Conservation (phyloP, 371 early-diverging fungal genomes). For the Mucor saturninus region DNA sequence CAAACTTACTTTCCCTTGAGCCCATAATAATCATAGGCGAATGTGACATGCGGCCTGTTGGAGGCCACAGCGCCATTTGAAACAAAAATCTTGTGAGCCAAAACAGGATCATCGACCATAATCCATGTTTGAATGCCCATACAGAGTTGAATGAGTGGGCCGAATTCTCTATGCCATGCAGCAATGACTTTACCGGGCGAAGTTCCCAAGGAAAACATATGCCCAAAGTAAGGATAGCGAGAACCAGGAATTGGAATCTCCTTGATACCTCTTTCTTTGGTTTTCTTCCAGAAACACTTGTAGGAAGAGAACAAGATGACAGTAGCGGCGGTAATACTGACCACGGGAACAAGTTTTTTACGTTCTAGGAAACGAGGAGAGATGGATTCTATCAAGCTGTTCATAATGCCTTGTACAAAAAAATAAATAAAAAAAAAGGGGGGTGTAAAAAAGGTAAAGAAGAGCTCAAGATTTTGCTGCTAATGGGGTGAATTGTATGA, state of each 20-base stretch:
- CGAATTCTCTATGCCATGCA: conserved; percentile 23
- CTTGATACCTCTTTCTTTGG: background rate
- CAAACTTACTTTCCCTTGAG: conserved; percentile 15
- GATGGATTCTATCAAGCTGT: too few species aligned
- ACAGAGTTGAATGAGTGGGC: conserved; percentile 18
- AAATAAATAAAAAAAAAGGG: too few species aligned
- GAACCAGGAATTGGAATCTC: conserved; percentile 18
- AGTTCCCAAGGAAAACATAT: conserved; percentile 23
- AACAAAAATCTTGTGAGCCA: conserved; percentile 30
- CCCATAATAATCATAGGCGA: conserved; percentile 6
- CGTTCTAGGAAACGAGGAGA: too few species aligned
- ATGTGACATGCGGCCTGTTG: conserved; percentile 5
- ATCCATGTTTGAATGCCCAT: conserved; percentile 26
- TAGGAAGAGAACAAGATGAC: too few species aligned
- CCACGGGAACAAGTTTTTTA: too few species aligned
- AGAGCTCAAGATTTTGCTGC: too few species aligned
- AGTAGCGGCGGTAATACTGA: too few species aligned
- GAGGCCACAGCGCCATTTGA: conserved; percentile 16
- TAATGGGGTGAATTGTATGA: too few species aligned
- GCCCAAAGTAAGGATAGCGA: conserved; percentile 19
- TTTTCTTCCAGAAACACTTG: background rate
- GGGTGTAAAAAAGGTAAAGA: too few species aligned
- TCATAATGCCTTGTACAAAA: too few species aligned
- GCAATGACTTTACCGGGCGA: conserved; percentile 8
- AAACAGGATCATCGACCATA: conserved; percentile 9